Evolutionary conservation across 129 eudicot genomes (phyloP).

Genomic region (Flaveria sonorensis): DNA sequence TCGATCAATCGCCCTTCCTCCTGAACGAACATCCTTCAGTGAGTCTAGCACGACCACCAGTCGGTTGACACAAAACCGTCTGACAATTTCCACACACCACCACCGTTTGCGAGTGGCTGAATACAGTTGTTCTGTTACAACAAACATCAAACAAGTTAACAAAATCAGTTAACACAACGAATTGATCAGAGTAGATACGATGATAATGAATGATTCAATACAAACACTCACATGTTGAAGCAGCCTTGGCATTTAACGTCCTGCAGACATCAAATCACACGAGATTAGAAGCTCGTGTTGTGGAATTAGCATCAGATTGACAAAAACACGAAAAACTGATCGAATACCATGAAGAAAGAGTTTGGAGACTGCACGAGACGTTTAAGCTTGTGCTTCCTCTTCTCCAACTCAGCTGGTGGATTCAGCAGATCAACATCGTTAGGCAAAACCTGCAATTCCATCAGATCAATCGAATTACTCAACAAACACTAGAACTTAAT

Average conservation of each 20-base stretch:
- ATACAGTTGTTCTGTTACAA: conserved; percentile 51
- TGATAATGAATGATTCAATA: not conserved
- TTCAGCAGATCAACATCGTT: conserved; percentile 52
- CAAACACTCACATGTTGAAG: conserved; percentile 38
- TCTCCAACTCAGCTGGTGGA: conserved; percentile 65
- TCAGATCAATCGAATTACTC: not conserved
- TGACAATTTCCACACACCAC: conserved; percentile 59
- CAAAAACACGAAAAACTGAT: too few species aligned
- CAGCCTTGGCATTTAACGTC: conserved; percentile 45
- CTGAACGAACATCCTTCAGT: conserved; percentile 59
- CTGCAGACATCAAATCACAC: not conserved
- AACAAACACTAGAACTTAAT: not conserved
- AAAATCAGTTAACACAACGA: not conserved
- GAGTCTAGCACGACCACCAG: conserved; percentile 57
- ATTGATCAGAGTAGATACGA: not conserved
- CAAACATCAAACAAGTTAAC: conserved; percentile 17
- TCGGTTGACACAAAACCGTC: conserved; percentile 61
- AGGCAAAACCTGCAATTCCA: conserved; percentile 32
- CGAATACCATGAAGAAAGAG: conserved; percentile 41
- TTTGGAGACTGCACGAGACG: conserved; percentile 62
- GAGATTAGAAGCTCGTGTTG: not conserved
- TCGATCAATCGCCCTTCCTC: conserved; percentile 49
- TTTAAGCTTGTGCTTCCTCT: conserved; percentile 69
- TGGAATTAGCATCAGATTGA: too few species aligned
- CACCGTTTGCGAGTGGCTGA: conserved; percentile 60